Percentiles rank a stretch among this genome's conserved stretches.
These are phyloP conservation scores for Zhuliangozyma parablackwelliae DNA, from an alignment of 1,139 yeast species.

Conservation along the genomic window DNA sequence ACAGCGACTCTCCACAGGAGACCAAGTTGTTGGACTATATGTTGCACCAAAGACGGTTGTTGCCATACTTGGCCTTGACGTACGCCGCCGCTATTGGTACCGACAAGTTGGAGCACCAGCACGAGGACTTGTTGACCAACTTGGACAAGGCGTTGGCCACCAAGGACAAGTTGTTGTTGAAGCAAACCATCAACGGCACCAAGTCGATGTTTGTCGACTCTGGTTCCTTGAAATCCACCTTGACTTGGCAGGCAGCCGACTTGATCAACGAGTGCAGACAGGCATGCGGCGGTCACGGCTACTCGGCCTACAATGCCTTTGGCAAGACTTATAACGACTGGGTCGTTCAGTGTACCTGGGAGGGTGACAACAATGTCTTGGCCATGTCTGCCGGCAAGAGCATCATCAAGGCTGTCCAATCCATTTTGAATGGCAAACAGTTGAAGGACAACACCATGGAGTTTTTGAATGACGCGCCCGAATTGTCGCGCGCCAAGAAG, in stretches of 20 bases:
- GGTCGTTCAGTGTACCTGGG: constrained; percentile 98
- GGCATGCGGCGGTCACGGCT: constrained; percentile 97
- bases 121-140: constrained; percentile 46
- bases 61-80: constrained; percentile 77
- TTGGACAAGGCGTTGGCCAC: constrained; percentile 52
- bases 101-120: constrained; percentile 55
- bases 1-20: constrained; percentile 33
- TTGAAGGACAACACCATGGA: constrained; percentile 11
- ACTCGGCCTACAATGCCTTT: constrained; percentile 83
- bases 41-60: constrained; percentile 78
- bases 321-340: constrained; percentile 88
- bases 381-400: constrained; percentile 82
- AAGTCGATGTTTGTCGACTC: constrained; percentile 81
- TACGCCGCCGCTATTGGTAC: constrained; percentile 76
- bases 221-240: constrained; percentile 84
- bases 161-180: constrained; percentile 39
- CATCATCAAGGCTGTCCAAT: constrained; percentile 52
- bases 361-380: constrained; percentile 88
- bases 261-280: constrained; percentile 87
- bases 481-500: constrained; percentile 10
- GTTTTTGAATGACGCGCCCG: constrained; percentile 13
- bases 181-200: constrained; percentile 53
- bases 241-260: constrained; percentile 80
- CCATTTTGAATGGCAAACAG: constrained; percentile 13
- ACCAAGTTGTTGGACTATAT: constrained; percentile 76